Percentiles rank a stretch among this genome's conserved stretches.
phyloP scores from a whole-genome alignment of 192 early-diverging fungal genomes.

The Backusella mclennaniae region DNA sequence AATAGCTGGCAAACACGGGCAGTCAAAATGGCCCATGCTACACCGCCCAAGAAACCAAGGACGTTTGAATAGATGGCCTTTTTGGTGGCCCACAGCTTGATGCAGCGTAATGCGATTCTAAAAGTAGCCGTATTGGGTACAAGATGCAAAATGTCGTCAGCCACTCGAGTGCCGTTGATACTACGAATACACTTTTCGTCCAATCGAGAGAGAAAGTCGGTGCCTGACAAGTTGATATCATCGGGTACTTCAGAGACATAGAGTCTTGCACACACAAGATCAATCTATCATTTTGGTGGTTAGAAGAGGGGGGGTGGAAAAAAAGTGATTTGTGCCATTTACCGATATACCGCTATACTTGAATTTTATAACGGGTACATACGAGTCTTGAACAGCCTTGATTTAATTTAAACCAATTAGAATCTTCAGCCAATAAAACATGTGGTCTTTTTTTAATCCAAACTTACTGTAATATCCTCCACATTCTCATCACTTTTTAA shows the following conservation, averaged over 20 bases:
- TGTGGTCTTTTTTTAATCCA: background rate
- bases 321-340: constrained; percentile 44
- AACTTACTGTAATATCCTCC: background rate
- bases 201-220: constrained; percentile 70
- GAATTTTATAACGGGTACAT: constrained; percentile 68
- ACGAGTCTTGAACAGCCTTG: constrained; percentile 58
- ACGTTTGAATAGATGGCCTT: constrained; percentile 68
- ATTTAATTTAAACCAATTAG: too few species aligned
- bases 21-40: constrained; percentile 73
- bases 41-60: constrained; percentile 72
- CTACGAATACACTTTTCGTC: constrained; percentile 81
- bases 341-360: constrained; percentile 57
- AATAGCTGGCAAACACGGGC: constrained; percentile 70
- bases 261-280: constrained; percentile 87
- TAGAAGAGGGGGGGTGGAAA: background rate
- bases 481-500: background rate
- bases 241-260: constrained; percentile 68
- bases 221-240: constrained; percentile 76
- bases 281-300: constrained; percentile 55
- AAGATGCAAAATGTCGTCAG: constrained; percentile 60
- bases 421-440: background rate
- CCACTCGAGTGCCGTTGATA: constrained; percentile 81
- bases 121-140: constrained; percentile 66
- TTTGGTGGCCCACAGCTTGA: constrained; percentile 70
- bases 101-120: constrained; percentile 56